Evolutionary conservation across 495 filamentous ascomycete genomes (phyloP).

Genomic region (Filosporella fistucella): DNA sequence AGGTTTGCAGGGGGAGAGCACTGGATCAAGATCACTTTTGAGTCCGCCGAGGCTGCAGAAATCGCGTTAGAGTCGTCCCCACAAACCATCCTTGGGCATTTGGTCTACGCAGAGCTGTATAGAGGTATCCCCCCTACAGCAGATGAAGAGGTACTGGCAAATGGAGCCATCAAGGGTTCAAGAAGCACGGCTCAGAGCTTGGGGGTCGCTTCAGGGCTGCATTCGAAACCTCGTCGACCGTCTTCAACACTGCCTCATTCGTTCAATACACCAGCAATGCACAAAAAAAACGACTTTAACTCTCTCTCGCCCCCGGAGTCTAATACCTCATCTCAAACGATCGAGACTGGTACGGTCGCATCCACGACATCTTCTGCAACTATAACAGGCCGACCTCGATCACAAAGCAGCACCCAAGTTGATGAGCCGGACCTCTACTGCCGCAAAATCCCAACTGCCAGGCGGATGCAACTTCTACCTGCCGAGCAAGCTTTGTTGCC

Average conservation of each 20-base stretch:
- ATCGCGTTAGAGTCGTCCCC: conserved; percentile 71
- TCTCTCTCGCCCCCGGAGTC: conserved; percentile 33
- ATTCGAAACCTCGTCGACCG: background rate
- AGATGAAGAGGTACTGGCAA: conserved; percentile 54
- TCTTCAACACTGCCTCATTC: conserved; percentile 24
- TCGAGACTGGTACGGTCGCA: conserved; percentile 41
- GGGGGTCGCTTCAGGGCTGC: conserved; percentile 5
- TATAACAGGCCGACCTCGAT: conserved; percentile 34
- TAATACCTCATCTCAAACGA: conserved; percentile 39
- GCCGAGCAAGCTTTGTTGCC: conserved; percentile 64
- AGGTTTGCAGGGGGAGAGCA: conserved; percentile 71
- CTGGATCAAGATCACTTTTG: conserved; percentile 94
- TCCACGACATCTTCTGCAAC: conserved; percentile 50
- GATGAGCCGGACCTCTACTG: conserved; percentile 26
- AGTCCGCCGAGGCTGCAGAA: conserved; percentile 74
- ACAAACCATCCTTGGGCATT: conserved; percentile 68
- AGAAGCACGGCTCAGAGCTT: background rate
- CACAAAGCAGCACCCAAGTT: conserved; percentile 10
- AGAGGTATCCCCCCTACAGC: conserved; percentile 61
- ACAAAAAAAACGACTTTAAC: conserved; percentile 7
- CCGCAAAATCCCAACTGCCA: conserved; percentile 40
- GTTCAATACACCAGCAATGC: conserved; percentile 17
- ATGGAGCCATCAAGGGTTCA: background rate
- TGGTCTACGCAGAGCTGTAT: conserved; percentile 76
- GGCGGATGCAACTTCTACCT: conserved; percentile 42